Evolutionary conservation across 148 eudicot genomes (phyloP), one percentile per base, ranked within the genome.

Genomic region (Persicaria tinctoria): DNA sequence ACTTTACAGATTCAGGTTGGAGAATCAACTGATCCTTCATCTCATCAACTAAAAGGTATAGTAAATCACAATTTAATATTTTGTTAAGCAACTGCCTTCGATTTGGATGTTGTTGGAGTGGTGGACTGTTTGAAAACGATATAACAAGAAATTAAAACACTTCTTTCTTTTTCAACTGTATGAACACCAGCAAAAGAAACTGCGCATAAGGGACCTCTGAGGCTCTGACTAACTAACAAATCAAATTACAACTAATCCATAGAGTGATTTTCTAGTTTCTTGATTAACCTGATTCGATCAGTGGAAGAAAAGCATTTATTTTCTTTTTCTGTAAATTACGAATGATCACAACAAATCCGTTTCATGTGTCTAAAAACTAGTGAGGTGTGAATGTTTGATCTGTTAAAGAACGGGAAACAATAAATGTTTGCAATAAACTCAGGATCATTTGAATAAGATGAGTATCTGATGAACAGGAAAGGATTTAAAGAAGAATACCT

Each of bases 401-500:
- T 32, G 41, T 32, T 32, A 32, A 32, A 1, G 41, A 32, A 32
- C 41, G 41, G 41, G 41, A 32, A 32, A 32, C 41, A 32, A 32
- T 32, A 32, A 32, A 32, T 32, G 41, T 32, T 32, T 32, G 41
- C 41, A 32, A 32, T 32, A 32, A 32, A 32, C 41, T 32, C 41
- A 32, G 41, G 41, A 32, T 32, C 41, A 32, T 32, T 32, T 59
- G 8, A 59, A 59, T 38, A 63, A 4, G 68, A 11, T 4, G 7
- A 53, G 56, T 53, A 51, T 51, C 38, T 32, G 38, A 32, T 32
- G 41, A 32, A 32, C 41, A 32, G 46, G 13, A 4, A 5, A 32
- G 5, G 1, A 27, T 48, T 71, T 48, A 46, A 18, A 51, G 51
- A 74, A 46, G 71, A 49, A 16, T 64, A 64, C 97, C 46, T 86